phyloP scores from a whole-genome alignment of 2,329 filamentous ascomycete species.

The Monosporascus sp. region DNA sequence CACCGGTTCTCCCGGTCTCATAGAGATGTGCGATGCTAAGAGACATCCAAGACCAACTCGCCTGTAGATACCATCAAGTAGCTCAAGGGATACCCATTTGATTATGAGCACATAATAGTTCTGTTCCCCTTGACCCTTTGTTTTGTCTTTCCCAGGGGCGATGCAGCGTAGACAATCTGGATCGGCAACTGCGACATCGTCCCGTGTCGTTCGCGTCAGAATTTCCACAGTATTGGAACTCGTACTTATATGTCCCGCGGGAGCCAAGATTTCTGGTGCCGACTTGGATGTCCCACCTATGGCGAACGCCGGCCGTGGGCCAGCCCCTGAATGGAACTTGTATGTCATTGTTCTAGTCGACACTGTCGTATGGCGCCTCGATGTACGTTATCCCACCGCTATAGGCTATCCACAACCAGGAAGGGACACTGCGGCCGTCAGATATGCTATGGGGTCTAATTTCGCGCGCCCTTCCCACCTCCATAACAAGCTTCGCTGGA shows the following conservation, averaged over 20 bases:
- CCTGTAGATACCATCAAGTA: conserved; percentile 6
- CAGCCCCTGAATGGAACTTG: not conserved
- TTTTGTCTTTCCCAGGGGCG: conserved; percentile 1
- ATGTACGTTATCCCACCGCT: conserved; percentile 4
- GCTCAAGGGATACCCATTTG: not conserved
- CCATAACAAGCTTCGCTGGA: conserved; percentile 6
- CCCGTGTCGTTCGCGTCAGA: not conserved
- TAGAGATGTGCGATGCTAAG: conserved; percentile 4
- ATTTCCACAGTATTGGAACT: not conserved
- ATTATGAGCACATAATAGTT: conserved; percentile 3
- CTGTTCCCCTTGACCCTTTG: not conserved
- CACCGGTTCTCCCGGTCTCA: too few species aligned
- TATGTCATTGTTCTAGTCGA: conserved; percentile 1
- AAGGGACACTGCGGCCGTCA: conserved; percentile 1
- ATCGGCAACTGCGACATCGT: conserved; percentile 1
- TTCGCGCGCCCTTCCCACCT: not conserved
- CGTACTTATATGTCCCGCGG: conserved; percentile 1
- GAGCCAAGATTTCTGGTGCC: conserved; percentile 1
- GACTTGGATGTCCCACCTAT: not conserved
- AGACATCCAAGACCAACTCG: conserved; percentile 6
- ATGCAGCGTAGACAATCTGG: not conserved
- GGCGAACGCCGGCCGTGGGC: not conserved
- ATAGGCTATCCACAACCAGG: conserved; percentile 9
- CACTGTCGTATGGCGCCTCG: not conserved
- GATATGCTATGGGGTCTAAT: not conserved